Base-by-base conservation (phyloP, 2,329 filamentous ascomycete genomes). In the Monosporascus sp. region DNA sequence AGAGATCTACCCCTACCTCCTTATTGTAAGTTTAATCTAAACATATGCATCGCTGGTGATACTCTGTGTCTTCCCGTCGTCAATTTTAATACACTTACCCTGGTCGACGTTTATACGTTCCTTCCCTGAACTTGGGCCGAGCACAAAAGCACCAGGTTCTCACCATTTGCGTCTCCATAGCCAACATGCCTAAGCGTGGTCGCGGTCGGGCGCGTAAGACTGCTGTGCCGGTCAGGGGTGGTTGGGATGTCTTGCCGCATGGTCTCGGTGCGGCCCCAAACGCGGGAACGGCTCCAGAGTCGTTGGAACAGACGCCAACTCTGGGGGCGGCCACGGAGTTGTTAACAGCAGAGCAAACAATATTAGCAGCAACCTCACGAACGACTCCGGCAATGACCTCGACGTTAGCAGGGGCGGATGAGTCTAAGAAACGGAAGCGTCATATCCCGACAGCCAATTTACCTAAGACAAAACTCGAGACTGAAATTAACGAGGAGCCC, bases 191-290 rank as follows among this genome's bases (percentile, higher is more conserved):
- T 11, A 52, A 52, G 51, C 57, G 56, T 37, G 47, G 52, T 40
- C 52, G 58, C 4, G 52, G 53, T 49, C 57, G 57, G 31, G 47
- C 51, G 37, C 53, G 59, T 5, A 64, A 57, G 48, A 53, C 57
- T 48, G 54, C 52, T 2, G 55, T 58, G 2, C 58, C 61, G 11
- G 51, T 62, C 8, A 58, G 47, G 24, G 58, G 58, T 11, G 55
- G 52, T 26, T 63, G 55, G 56, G 55, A 59, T 53, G 50, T 58
- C 16, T 50, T 67, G 8, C 65, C 65, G 20, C 65, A 67, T 38
- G 59, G 58, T 14, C 60, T 67, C 58, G 63, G 65, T 2, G 22
- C 51, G 40, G 48, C 43, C 4, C 43, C 16, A 26, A 24, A n/a
- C 17, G 11, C 11, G 17, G 43, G 22, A 26, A 6, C 20, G 20